Base-by-base conservation (phyloP, 176 grass and related monocot genomes). In the Elymus sibiricus region DNA sequence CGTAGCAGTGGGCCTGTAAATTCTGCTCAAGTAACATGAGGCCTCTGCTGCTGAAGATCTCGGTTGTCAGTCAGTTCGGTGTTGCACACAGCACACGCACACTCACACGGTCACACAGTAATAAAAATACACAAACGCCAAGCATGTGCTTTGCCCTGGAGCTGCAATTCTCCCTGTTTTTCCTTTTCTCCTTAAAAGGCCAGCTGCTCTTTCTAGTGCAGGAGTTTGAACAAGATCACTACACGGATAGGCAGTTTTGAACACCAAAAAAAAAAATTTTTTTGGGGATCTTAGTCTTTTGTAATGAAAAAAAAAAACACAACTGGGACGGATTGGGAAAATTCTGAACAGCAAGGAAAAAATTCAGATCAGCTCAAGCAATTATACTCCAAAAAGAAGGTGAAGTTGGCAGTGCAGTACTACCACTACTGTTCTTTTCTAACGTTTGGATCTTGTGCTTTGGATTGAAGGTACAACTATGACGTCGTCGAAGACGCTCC, bases 381-480 rank as follows among this genome's bases (percentile, higher is more conserved):
- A 2, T n/a, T n/a, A n/a, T n/a, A n/a, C n/a, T 29, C 29, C 29
- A 2, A 29, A 6, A 49, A 49, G 16, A 53, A 53, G 17, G 49
- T 53, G 80, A 78, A 38, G 9, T 4, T 9, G 42, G 40, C 21
- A 8, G 8, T 40, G 16, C n/a, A 76, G 32, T 53, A 2, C 49
- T 7, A 2, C 49, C 7, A 19, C 49, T 53, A 2, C 6, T 16
- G 16, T 53, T 53, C 49, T 46, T 63, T 60, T 61, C 4, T 84
- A 38, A 80, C 75, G 64, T 84, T 75, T 90, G 59, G n/a, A 87
- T 76, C 89, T 75, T 87, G 79, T 68, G 73, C 22, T 38, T 43
- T 7, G 79, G 66, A 39, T 58, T 86, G 7, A 83, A 90, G 89
- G 89, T 90, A 90, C 89, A 90, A 90, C 85, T 90, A 90, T 79